phyloP scores from a whole-genome alignment of 2,329 filamentous ascomycete genomes.

The Aureobasidium sp. region DNA sequence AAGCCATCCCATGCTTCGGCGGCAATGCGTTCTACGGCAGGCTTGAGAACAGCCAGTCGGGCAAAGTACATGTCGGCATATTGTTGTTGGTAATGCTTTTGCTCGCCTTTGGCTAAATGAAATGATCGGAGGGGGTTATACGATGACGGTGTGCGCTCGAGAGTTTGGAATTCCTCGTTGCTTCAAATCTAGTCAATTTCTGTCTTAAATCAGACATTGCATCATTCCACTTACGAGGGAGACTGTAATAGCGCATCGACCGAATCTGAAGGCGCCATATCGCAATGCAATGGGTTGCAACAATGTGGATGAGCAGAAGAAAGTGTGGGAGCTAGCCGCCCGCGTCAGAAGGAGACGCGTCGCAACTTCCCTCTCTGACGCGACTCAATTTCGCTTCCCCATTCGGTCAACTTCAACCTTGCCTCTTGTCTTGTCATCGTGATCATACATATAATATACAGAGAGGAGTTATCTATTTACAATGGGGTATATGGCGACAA shows the following conservation, averaged over 20 bases:
- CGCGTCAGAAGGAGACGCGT: conserved; percentile 13
- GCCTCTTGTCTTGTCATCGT: background rate
- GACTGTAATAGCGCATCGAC: conserved; percentile 18
- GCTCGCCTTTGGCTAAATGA: conserved; percentile 56
- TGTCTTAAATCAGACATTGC: background rate
- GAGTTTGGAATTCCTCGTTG: conserved; percentile 20
- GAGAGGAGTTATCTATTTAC: conserved; percentile 14
- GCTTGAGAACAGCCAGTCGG: conserved; percentile 79
- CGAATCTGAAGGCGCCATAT: conserved; percentile 14
- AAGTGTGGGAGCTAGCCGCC: background rate
- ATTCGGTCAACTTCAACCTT: background rate
- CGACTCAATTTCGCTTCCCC: conserved; percentile 2
- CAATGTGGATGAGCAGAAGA: background rate
- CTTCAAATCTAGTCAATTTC: background rate
- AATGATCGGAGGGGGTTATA: conserved; percentile 77
- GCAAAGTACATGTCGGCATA: conserved; percentile 98
- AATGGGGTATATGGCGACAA: conserved; percentile 17
- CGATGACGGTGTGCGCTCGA: conserved; percentile 49
- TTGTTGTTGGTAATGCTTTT: conserved; percentile 80
- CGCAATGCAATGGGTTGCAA: background rate
- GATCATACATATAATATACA: conserved; percentile 11
- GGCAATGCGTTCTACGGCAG: conserved; percentile 69
- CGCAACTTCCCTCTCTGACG: conserved; percentile 1
- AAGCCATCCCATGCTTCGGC: conserved; percentile 69
- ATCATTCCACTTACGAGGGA: conserved; percentile 15